Evolutionary conservation across 106 monocot genomes (phyloP).

Genomic region (Dendrobium nobile): DNA sequence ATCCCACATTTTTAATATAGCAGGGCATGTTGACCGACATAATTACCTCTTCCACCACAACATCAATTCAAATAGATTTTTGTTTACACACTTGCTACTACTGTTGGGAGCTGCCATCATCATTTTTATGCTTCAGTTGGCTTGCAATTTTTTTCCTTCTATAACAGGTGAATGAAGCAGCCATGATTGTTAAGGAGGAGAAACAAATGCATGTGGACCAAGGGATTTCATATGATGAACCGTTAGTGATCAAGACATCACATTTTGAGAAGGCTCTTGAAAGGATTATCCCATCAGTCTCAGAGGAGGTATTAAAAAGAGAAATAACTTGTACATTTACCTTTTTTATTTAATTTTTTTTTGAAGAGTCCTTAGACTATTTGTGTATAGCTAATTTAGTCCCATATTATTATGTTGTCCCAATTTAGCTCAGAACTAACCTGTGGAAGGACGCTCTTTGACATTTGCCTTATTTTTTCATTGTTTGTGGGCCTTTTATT

Average conservation of each 20-base stretch:
- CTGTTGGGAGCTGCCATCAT: background rate
- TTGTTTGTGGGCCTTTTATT: background rate
- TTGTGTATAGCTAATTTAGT: background rate
- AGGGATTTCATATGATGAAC: constrained; percentile 7
- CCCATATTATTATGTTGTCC: too few species aligned
- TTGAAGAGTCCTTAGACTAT: background rate
- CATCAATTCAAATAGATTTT: background rate
- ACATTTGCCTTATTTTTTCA: background rate
- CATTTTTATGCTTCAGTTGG: background rate
- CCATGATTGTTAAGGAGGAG: constrained; percentile 52
- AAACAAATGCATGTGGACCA: constrained; percentile 18
- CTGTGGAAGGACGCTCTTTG: background rate
- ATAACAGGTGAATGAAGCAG: constrained; percentile 63
- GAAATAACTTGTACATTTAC: background rate
- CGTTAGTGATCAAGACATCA: constrained; percentile 32
- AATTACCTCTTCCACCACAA: background rate
- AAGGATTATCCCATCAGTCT: constrained; percentile 43
- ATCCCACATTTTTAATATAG: background rate
- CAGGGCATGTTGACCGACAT: background rate
- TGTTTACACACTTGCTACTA: background rate
- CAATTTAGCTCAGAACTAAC: background rate
- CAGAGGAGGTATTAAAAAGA: constrained; percentile 40
- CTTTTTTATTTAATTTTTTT: too few species aligned
- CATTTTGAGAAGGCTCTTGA: constrained; percentile 58
- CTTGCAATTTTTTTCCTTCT: background rate